Base-by-base conservation (phyloP, 345 rosid genomes). In the Hypericum perforatum region DNA sequence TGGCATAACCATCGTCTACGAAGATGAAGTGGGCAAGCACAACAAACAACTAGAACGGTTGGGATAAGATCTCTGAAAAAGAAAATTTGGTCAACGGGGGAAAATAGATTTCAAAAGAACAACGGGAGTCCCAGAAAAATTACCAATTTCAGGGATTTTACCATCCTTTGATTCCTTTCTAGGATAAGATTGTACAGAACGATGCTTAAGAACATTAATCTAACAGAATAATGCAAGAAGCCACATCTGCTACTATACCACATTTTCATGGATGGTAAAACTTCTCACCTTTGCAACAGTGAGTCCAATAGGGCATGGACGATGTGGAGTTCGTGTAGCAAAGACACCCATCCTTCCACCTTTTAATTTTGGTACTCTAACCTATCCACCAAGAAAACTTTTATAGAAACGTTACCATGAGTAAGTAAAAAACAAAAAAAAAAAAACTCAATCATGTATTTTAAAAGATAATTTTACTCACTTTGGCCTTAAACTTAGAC, bases 401-500 rank as follows among this genome's bases (percentile, higher is more conserved):
- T 58, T 51, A 49, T 49, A 59, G 63, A 63, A 53, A 60, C 12
- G 55, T 32, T 42, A 52, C 60, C 54, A 63, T 47, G 57, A 61
- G 56, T 22, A 62, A 51, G 60, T 37, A 36, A 70, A 43, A 8
- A 47, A 32, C 48, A 54, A 8, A 12, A 48, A 50, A 54, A 51
- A 44, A 8, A 32, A 53, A 43, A 36, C 46, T 6, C 9, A 40
- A 16, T 13, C 7, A 11, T 38, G 39, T 32, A 43, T 8, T 9
- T 10, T 43, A 29, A 16, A 7, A 40, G 10, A 22, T 15, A 22
- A 37, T 41, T 15, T 10, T 14, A 37, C 55, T 11, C 57, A 83
- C 95, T 83, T 90, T 90, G 22, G 98, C 96, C 75, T 91, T 91
- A 54, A 91, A 81, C 75, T 81, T 91, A 41, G 96, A 86, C 69